Evolutionary conservation across 139 green algal genomes (phyloP).

Genomic region (Pleodorina starrii): DNA sequence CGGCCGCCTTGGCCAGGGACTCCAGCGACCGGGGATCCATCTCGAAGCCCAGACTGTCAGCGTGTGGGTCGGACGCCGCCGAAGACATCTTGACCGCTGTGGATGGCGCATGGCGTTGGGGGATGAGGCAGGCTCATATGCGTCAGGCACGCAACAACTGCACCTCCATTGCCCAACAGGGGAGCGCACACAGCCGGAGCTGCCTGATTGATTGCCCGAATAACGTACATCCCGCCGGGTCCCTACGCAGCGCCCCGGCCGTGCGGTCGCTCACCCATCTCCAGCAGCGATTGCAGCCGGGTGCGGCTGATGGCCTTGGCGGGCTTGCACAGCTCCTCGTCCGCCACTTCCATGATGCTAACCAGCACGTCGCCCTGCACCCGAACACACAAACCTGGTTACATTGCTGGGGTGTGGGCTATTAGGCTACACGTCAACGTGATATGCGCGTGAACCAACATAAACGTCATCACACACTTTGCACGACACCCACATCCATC

Average conservation of each 20-base stretch:
- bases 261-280: conserved; percentile 71
- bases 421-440: too few relatives aligned
- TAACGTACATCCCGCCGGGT: too few relatives aligned
- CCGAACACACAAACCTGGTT: background rate
- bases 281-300: conserved; percentile 89
- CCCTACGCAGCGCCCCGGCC: too few relatives aligned
- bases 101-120: too few relatives aligned
- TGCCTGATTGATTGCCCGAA: too few relatives aligned
- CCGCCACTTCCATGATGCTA: conserved; percentile 78
- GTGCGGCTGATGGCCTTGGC: conserved; percentile 71
- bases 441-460: too few relatives aligned
- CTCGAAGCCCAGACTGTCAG: conserved; percentile 76
- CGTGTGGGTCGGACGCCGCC: conserved; percentile 70
- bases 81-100: conserved; percentile 73
- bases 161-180: too few relatives aligned
- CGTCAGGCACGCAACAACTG: too few relatives aligned
- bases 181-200: too few relatives aligned
- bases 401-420: too few relatives aligned
- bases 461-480: background rate
- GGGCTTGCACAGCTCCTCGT: conserved; percentile 79
- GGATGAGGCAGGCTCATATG: too few relatives aligned
- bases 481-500: background rate
- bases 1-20: conserved; percentile 12
- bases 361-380: conserved; percentile 87
- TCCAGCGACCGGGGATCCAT: conserved; percentile 75